Evolutionary conservation across 1,139 yeast species (phyloP).

Genomic region (Zhuliangozyma parablackwelliae): DNA sequence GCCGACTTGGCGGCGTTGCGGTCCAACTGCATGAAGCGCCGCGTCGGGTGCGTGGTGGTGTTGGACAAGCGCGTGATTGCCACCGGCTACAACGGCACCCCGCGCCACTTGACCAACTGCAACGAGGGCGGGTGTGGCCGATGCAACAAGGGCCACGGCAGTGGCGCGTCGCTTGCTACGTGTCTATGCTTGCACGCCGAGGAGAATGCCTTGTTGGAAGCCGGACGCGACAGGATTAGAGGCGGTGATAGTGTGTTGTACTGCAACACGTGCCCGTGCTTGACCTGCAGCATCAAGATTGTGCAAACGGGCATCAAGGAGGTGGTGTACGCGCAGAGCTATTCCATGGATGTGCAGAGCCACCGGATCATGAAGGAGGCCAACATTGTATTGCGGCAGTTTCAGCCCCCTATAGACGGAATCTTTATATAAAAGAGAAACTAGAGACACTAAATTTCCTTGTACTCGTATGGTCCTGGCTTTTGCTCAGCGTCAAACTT

Average conservation of each 20-base stretch:
- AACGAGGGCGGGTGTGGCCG: slow-evolving; percentile 93
- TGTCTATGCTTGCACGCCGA: slow-evolving; percentile 96
- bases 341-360: slow-evolving; percentile 82
- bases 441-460: slow-evolving; percentile 34
- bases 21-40: slow-evolving; percentile 93
- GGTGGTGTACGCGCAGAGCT: slow-evolving; percentile 91
- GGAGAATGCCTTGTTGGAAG: slow-evolving; percentile 90
- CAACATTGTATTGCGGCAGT: slow-evolving; percentile 71
- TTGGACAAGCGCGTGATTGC: slow-evolving; percentile 84
- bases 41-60: slow-evolving; percentile 94
- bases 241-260: slow-evolving; percentile 59
- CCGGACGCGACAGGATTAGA: slow-evolving; percentile 79
- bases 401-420: slow-evolving; percentile 54
- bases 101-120: slow-evolving; percentile 81
- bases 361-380: slow-evolving; percentile 71
- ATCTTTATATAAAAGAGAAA: slow-evolving; percentile 27
- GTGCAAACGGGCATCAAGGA: slow-evolving; percentile 89
- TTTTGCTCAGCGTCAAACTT: slow-evolving; percentile 56
- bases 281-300: slow-evolving; percentile 91
- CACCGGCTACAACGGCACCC: slow-evolving; percentile 97
- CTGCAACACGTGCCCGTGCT: slow-evolving; percentile 96
- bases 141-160: slow-evolving; percentile 71
- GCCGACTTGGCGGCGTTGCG: slow-evolving; percentile 92
- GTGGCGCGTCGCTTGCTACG: slow-evolving; percentile 59
- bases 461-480: slow-evolving; percentile 76